These are phyloP conservation scores for Wickerhamomyces sp. DNA, from an alignment of 1,139 yeast species.

Conservation along the genomic window DNA sequence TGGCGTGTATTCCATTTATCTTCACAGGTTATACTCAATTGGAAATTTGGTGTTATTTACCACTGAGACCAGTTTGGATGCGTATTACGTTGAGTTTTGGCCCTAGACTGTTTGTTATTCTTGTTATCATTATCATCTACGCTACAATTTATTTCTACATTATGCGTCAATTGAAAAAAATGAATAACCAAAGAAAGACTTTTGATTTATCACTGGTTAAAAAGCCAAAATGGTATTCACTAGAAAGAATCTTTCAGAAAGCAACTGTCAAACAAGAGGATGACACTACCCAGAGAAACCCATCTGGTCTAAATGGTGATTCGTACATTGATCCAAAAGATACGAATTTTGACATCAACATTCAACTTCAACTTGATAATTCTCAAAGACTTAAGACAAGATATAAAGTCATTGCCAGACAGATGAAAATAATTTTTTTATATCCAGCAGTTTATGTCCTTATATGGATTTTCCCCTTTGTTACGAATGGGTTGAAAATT, in stretches of 20 bases:
- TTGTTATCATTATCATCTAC: conserved; percentile 61
- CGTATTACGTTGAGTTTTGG: conserved; percentile 76
- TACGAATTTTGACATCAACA: conserved; percentile 12
- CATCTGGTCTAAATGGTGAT: conserved; percentile 20
- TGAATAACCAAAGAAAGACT: conserved; percentile 30
- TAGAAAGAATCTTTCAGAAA: conserved; percentile 2
- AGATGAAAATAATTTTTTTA: conserved; percentile 73
- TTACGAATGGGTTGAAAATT: conserved; percentile 57
- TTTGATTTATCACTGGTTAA: conserved; percentile 1
- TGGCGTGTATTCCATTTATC: conserved; percentile 75
- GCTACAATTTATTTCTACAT: conserved; percentile 72
- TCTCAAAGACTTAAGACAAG: conserved; percentile 15
- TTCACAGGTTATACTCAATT: conserved; percentile 52
- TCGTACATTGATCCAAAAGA: conserved; percentile 12
- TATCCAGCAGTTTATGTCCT: conserved; percentile 80
- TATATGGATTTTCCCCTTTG: conserved; percentile 77
- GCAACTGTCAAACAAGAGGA: neutral
- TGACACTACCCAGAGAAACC: too few species aligned
- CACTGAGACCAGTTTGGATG: conserved; percentile 71
- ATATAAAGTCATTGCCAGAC: conserved; percentile 57
- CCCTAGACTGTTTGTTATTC: conserved; percentile 66
- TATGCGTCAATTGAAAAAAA: conserved; percentile 50
- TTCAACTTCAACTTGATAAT: conserved; percentile 17
- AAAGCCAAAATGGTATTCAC: conserved; percentile 8
- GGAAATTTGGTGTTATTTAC: conserved; percentile 79